Evolutionary conservation across 163 green algal genomes (phyloP).

Genomic region (Coccomyxa subellipsoidea): DNA sequence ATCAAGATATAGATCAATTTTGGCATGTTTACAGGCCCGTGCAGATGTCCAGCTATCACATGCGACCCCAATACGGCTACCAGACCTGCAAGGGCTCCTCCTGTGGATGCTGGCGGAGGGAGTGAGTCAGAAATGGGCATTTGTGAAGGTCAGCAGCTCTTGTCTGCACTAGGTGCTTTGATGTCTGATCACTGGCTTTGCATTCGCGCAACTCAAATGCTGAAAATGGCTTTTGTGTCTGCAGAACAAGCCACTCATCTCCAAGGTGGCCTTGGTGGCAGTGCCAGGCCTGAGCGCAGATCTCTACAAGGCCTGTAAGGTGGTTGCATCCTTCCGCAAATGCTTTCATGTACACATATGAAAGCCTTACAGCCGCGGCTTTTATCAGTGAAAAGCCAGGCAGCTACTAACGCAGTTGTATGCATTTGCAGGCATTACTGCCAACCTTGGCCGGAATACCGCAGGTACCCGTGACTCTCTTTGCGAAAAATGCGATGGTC

Average conservation of each 20-base stretch:
- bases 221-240: too few species aligned
- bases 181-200: too few species aligned
- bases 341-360: too few species aligned
- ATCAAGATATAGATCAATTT: background rate
- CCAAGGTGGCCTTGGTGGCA: constrained; percentile 41
- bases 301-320: constrained; percentile 15
- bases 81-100: constrained; percentile 46
- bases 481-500: constrained; percentile 24
- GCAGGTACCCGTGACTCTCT: constrained; percentile 18
- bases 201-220: too few species aligned
- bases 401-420: too few species aligned
- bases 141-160: constrained; percentile 39
- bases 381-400: too few species aligned
- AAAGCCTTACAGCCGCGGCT: too few species aligned
- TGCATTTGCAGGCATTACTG: constrained; percentile 7
- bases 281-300: constrained; percentile 36
- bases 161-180: background rate
- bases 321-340: background rate
- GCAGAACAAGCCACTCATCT: constrained; percentile 55
- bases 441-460: background rate
- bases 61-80: constrained; percentile 16
- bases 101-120: constrained; percentile 52
- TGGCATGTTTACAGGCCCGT: constrained; percentile 9
- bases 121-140: constrained; percentile 36
- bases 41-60: constrained; percentile 16